Conservation (phyloP, 2,329 filamentous ascomycete genomes). For the Nothophaeocryptopus gaeumannii region DNA sequence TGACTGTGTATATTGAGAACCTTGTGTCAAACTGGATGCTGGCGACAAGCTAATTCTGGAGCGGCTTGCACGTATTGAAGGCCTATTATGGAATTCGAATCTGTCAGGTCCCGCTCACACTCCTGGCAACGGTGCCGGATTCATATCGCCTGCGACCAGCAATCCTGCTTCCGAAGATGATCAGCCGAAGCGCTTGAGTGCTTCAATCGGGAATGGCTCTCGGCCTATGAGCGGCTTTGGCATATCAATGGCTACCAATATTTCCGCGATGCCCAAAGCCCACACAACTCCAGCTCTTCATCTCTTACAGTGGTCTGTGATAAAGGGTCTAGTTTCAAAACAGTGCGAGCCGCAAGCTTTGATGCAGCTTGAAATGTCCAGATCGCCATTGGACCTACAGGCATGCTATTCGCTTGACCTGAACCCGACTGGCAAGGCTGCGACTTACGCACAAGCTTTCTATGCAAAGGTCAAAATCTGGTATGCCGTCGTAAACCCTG, state of each 20-base stretch:
- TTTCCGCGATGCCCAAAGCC: constrained; percentile 81
- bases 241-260: constrained; percentile 67
- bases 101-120: constrained; percentile 42
- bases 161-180: constrained; percentile 43
- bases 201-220: constrained; percentile 37
- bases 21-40: constrained; percentile 81
- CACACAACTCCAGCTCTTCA: constrained; percentile 79
- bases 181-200: constrained; percentile 35
- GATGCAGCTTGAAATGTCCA: constrained; percentile 75
- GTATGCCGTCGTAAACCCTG: constrained; percentile 82
- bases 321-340: constrained; percentile 71
- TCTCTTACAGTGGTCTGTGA: constrained; percentile 75
- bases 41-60: constrained; percentile 84
- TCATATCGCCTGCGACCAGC: constrained; percentile 48
- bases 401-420: constrained; percentile 46
- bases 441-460: constrained; percentile 77
- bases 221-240: constrained; percentile 58
- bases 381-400: constrained; percentile 65
- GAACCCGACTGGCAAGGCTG: constrained; percentile 26
- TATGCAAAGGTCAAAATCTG: constrained; percentile 79
- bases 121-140: constrained; percentile 12
- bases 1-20: constrained; percentile 80
- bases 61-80: constrained; percentile 73
- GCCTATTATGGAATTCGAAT: constrained; percentile 68
- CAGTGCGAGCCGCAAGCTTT: constrained; percentile 80